A percentile compares a stretch with the other conserved stretches of the same genome.
Conservation (phyloP, 73 alveolate genomes). For the Effrenium voratum region DNA sequence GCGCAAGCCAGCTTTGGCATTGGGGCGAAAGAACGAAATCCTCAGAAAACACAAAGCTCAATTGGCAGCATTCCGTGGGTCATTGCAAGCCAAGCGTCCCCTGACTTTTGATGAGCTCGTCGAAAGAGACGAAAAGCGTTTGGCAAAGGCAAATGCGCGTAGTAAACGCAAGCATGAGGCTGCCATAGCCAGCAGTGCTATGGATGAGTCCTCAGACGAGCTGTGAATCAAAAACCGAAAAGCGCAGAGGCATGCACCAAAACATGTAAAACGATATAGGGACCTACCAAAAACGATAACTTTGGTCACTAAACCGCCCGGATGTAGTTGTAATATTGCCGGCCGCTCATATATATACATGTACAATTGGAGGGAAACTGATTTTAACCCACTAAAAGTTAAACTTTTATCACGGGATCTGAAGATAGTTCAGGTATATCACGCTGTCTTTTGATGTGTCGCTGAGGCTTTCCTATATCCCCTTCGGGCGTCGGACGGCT, state of each 20-base stretch:
- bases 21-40: neutral
- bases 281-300: too few relatives aligned
- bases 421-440: too few relatives aligned
- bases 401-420: too few relatives aligned
- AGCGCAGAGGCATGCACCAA: too few relatives aligned
- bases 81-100: too few relatives aligned
- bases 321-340: neutral
- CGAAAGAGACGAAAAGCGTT: neutral
- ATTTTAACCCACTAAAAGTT: too few relatives aligned
- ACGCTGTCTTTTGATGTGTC: too few relatives aligned
- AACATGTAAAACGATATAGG: too few relatives aligned
- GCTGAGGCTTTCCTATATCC: conserved; percentile 78
- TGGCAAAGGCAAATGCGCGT: neutral
- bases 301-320: too few relatives aligned
- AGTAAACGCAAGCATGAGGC: neutral
- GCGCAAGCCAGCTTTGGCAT: neutral
- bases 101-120: neutral
- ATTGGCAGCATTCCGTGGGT: neutral
- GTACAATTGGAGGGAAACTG: neutral
- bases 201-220: too few relatives aligned
- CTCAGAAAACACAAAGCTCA: neutral
- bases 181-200: too few relatives aligned
- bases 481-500: conserved; percentile 69
- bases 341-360: neutral
- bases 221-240: too few relatives aligned